These are phyloP conservation scores for Ophiostoma novo-ulmi DNA, from an alignment of 2,329 filamentous ascomycete species.

Conservation along the genomic window DNA sequence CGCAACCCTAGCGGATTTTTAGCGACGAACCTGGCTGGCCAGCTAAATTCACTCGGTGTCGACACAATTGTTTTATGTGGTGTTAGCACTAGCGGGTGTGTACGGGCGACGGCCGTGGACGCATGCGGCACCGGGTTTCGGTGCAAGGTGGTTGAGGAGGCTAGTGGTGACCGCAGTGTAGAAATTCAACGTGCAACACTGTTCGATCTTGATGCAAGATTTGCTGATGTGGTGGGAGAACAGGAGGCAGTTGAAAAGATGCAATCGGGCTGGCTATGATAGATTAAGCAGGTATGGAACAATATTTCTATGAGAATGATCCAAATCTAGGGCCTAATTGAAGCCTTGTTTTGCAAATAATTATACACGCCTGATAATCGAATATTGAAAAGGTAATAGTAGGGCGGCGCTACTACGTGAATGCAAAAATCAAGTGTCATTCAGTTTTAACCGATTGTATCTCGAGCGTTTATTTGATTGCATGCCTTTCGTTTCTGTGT, in stretches of 20 bases:
- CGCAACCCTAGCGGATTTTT: conserved; percentile 44
- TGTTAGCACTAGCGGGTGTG: conserved; percentile 44
- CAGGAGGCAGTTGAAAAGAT: conserved; percentile 39
- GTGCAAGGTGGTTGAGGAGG: conserved; percentile 42
- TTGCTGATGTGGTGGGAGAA: conserved; percentile 42
- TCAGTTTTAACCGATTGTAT: too few species aligned
- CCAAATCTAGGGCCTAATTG: neutral
- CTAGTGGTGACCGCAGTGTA: conserved; percentile 41
- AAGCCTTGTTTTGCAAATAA: too few species aligned
- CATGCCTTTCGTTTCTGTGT: too few species aligned
- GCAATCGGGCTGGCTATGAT: conserved; percentile 35
- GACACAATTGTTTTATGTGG: conserved; percentile 45
- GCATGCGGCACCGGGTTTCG: conserved; percentile 42
- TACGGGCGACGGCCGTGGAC: conserved; percentile 42
- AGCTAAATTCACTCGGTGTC: conserved; percentile 37
- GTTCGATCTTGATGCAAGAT: conserved; percentile 44
- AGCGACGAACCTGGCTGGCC: conserved; percentile 40
- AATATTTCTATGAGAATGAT: neutral
- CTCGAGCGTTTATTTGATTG: too few species aligned
- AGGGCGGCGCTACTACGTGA: too few species aligned
- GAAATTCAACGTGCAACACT: conserved; percentile 43
- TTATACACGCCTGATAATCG: too few species aligned
- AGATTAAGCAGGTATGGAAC: neutral
- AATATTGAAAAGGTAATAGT: too few species aligned
- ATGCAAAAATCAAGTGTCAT: too few species aligned